Evolutionary conservation across 768 basidiomycete genomes (phyloP).

Genomic region (Amanita jacksonii): DNA sequence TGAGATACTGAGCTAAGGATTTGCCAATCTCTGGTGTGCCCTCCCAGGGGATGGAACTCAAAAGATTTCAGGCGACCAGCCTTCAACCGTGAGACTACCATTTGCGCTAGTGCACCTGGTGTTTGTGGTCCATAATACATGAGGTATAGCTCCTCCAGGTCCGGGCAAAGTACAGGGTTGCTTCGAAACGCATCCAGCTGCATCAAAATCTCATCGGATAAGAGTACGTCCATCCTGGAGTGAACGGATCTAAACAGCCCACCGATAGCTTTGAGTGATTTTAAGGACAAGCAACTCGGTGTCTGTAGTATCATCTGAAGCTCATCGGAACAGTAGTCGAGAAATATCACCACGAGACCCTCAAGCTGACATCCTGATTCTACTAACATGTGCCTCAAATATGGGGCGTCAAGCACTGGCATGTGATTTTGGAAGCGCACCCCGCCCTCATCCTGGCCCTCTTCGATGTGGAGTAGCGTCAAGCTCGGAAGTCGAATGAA

Average conservation of each 20-base stretch:
- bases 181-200: background rate
- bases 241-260: background rate
- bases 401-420: background rate
- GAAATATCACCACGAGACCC: background rate
- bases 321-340: background rate
- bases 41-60: background rate
- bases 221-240: background rate
- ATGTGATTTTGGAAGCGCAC: too few species aligned
- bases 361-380: background rate
- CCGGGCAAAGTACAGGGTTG: background rate
- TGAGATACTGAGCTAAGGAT: background rate
- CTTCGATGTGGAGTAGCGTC: background rate
- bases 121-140: background rate
- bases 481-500: background rate
- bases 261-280: background rate
- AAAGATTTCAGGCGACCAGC: background rate
- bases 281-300: background rate
- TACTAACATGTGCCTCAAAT: background rate
- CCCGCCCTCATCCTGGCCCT: background rate
- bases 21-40: background rate
- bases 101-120: background rate
- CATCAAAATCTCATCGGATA: background rate
- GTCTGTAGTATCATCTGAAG: background rate
- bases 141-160: background rate
- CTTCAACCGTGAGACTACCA: slow-evolving; percentile 1